Percentiles rank a stretch among this genome's conserved stretches.
phyloP scores from a whole-genome alignment of 1,284 basidiomycete genomes.

The Trichosporon sp. region DNA sequence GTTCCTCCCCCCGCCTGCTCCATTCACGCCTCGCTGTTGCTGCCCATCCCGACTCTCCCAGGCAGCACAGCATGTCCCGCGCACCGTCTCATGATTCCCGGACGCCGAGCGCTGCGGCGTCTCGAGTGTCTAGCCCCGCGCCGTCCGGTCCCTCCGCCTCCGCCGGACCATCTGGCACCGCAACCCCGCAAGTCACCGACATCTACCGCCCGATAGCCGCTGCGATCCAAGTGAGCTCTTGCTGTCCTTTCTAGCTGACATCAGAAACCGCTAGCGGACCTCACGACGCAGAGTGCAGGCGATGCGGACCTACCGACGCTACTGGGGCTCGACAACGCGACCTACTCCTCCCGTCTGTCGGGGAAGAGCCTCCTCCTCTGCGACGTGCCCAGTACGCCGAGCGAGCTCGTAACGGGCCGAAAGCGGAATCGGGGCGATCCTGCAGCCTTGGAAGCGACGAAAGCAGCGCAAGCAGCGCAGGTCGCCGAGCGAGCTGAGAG shows the following conservation, averaged over 20 bases:
- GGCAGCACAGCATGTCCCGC: not conserved
- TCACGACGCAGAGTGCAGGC: not conserved
- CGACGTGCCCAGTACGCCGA: constrained; percentile 7
- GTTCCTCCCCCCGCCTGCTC: no score
- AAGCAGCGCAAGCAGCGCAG: constrained; percentile 13
- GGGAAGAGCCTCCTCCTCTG: constrained; percentile 34
- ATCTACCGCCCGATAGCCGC: constrained; percentile 16
- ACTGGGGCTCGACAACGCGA: constrained; percentile 22
- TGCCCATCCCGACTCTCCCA: no score
- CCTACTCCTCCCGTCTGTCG: constrained; percentile 28
- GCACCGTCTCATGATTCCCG: not conserved
- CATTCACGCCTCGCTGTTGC: no score
- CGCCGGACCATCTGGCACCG: not conserved
- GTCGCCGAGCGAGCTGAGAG: constrained; percentile 4
- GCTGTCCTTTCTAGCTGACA: not conserved
- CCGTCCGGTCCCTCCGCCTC: not conserved
- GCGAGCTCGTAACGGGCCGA: constrained; percentile 26
- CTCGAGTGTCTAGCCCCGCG: constrained; percentile 2
- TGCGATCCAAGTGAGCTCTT: constrained; percentile 2
- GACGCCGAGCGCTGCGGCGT: not conserved
- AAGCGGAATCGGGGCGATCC: constrained; percentile 32
- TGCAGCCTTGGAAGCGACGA: constrained; percentile 9
- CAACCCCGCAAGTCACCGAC: constrained; percentile 24
- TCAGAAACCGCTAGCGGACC: not conserved
- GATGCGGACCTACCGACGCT: constrained; percentile 18